A percentile compares a stretch with the other conserved stretches of the same genome.
Conservation (phyloP, 805 yeast species). For the Brettanomyces anomalus region DNA sequence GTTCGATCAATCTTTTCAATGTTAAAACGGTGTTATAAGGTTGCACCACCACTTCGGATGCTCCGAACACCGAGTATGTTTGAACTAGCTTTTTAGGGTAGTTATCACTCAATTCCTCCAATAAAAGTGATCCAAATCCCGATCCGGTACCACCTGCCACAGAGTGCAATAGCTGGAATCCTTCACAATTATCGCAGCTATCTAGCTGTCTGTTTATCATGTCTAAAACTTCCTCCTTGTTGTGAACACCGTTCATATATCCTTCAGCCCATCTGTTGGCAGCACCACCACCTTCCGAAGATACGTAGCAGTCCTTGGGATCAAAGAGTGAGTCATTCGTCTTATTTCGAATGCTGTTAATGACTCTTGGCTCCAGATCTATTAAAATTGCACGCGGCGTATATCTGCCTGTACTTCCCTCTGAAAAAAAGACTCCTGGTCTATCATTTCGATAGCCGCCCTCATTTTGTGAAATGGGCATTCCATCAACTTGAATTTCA, state of each 20-base stretch:
- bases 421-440: slow-evolving; percentile 75
- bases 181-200: slow-evolving; percentile 80
- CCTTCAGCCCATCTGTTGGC: slow-evolving; percentile 97
- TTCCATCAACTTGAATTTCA: slow-evolving; percentile 1
- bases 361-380: slow-evolving; percentile 87
- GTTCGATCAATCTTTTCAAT: slow-evolving; percentile 69
- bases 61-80: slow-evolving; percentile 81
- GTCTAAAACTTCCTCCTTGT: slow-evolving; percentile 68
- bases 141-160: slow-evolving; percentile 99
- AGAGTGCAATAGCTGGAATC: slow-evolving; percentile 85
- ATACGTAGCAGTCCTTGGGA: slow-evolving; percentile 70
- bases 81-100: slow-evolving; percentile 76
- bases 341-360: slow-evolving; percentile 40
- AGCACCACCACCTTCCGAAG: slow-evolving; percentile 85
- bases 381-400: slow-evolving; percentile 83
- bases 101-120: slow-evolving; percentile 73
- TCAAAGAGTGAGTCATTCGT: slow-evolving; percentile 47
- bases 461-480: slow-evolving; percentile 8
- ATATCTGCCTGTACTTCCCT: slow-evolving; percentile 59
- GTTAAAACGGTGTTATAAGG: slow-evolving; percentile 89
- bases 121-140: slow-evolving; percentile 78
- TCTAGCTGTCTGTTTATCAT: slow-evolving; percentile 87
- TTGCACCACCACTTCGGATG: slow-evolving; percentile 95
- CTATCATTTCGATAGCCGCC: slow-evolving; percentile 47
- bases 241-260: slow-evolving; percentile 59